phyloP scores from a whole-genome alignment of 1,284 basidiomycete species.

The Sporisorium scitamineum region DNA sequence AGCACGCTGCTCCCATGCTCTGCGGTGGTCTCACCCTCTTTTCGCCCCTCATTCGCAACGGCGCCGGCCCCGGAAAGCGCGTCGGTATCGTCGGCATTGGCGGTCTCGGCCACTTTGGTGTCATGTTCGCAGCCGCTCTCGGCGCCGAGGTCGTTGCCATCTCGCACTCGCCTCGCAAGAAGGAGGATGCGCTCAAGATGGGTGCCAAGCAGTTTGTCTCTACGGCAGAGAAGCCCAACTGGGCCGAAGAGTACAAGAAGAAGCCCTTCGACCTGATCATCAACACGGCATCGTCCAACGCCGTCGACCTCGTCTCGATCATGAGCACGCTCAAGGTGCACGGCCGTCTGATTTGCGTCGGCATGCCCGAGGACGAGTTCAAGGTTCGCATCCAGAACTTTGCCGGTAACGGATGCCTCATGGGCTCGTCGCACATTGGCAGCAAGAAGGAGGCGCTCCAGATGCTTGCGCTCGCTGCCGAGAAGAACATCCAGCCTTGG shows the following conservation, averaged over 20 bases:
- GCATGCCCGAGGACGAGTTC: constrained; percentile 72
- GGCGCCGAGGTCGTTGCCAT: constrained; percentile 78
- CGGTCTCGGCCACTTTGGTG: constrained; percentile 70
- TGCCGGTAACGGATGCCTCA: constrained; percentile 69
- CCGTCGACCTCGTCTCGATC: constrained; percentile 71
- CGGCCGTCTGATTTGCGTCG: constrained; percentile 74
- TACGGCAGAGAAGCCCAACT: constrained; percentile 63
- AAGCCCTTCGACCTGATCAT: constrained; percentile 76
- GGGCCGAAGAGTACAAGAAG: constrained; percentile 57
- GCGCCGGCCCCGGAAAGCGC: constrained; percentile 76
- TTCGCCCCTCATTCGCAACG: constrained; percentile 77
- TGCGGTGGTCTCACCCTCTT: constrained; percentile 79
- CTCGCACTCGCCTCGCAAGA: constrained; percentile 76
- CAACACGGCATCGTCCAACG: constrained; percentile 72
- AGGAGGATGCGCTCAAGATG: constrained; percentile 77
- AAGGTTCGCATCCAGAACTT: constrained; percentile 69
- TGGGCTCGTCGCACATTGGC: constrained; percentile 75
- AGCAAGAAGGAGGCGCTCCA: constrained; percentile 76
- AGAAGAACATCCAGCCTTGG: constrained; percentile 68
- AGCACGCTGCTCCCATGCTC: constrained; percentile 73
- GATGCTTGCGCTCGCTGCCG: constrained; percentile 64
- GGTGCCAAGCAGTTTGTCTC: constrained; percentile 73
- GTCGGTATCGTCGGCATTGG: constrained; percentile 76
- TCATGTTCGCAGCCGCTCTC: constrained; percentile 75
- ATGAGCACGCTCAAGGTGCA: constrained; percentile 73